Conservation (phyloP, 2,329 filamentous ascomycete genomes). For the Alternaria viburni region DNA sequence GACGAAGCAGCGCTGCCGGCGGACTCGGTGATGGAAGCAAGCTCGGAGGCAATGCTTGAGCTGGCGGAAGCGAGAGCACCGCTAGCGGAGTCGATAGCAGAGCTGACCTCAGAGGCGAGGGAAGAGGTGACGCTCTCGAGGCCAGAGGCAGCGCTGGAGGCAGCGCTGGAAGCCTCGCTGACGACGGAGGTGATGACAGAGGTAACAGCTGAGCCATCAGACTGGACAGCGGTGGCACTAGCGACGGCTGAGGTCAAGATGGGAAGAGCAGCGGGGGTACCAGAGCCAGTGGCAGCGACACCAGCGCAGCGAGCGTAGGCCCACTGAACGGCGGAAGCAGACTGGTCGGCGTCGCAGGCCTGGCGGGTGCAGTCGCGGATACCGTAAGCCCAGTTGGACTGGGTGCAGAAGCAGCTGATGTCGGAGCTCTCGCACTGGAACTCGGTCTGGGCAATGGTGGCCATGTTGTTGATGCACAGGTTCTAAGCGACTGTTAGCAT, state of each 20-base stretch:
- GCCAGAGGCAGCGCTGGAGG: constrained; percentile 11
- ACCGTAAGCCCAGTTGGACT: constrained; percentile 54
- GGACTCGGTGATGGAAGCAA: constrained; percentile 14
- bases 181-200: constrained; percentile 13
- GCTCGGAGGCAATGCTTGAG: constrained; percentile 17
- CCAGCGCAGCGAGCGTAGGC: constrained; percentile 43
- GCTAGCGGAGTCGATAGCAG: constrained; percentile 7
- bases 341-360: constrained; percentile 44
- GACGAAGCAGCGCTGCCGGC: constrained; percentile 17
- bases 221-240: background rate
- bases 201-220: background rate
- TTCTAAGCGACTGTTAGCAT: constrained; percentile 32
- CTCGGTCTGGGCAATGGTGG: constrained; percentile 43
- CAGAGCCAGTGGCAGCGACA: constrained; percentile 25
- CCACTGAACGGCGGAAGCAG: constrained; percentile 40
- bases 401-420: constrained; percentile 53
- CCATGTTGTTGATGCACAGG: constrained; percentile 56
- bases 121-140: constrained; percentile 10
- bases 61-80: constrained; percentile 9
- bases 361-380: constrained; percentile 56
- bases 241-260: constrained; percentile 22
- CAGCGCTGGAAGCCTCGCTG: constrained; percentile 19
- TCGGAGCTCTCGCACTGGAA: constrained; percentile 52
- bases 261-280: constrained; percentile 18
- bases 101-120: constrained; percentile 4